Evolutionary conservation across 2,329 filamentous ascomycete genomes (phyloP).

Genomic region (Neofusicoccum ribis): DNA sequence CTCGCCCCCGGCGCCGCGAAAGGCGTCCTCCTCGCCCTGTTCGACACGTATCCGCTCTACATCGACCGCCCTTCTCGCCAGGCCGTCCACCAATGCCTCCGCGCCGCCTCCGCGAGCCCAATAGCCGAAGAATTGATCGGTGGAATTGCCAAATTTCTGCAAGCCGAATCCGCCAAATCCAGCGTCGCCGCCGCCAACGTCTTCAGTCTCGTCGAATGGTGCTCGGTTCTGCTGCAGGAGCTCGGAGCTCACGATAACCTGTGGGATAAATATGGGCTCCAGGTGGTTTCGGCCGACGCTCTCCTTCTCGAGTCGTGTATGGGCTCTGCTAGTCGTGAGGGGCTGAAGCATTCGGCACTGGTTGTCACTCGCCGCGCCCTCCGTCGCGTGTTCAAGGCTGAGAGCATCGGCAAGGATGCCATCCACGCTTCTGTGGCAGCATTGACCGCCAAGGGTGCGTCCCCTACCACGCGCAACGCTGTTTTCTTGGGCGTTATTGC

Average conservation of each 20-base stretch:
- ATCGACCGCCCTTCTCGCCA: constrained; percentile 79
- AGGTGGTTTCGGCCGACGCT: constrained; percentile 69
- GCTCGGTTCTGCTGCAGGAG: constrained; percentile 73
- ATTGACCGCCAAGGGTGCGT: constrained; percentile 67
- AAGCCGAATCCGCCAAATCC: constrained; percentile 72
- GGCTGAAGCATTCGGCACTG: constrained; percentile 71
- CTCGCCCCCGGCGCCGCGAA: constrained; percentile 47
- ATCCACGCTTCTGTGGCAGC: constrained; percentile 64
- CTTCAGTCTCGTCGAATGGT: constrained; percentile 91
- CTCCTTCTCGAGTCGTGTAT: constrained; percentile 77
- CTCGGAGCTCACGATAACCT: constrained; percentile 59
- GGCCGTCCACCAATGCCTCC: constrained; percentile 79
- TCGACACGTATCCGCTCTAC: constrained; percentile 86
- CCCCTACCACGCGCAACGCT: constrained; percentile 69
- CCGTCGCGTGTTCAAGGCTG: constrained; percentile 67
- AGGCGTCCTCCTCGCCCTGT: constrained; percentile 69
- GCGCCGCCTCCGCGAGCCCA: constrained; percentile 61
- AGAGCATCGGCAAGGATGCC: constrained; percentile 59
- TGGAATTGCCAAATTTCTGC: constrained; percentile 66
- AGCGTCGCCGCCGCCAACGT: constrained; percentile 77
- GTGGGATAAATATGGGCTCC: constrained; percentile 65
- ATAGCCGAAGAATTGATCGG: constrained; percentile 60
- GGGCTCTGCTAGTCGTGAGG: constrained; percentile 54
- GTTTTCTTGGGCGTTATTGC: constrained; percentile 81
- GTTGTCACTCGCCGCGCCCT: constrained; percentile 78